Evolutionary conservation across 495 filamentous ascomycete species (phyloP).

Genomic region (Neurospora sp.): DNA sequence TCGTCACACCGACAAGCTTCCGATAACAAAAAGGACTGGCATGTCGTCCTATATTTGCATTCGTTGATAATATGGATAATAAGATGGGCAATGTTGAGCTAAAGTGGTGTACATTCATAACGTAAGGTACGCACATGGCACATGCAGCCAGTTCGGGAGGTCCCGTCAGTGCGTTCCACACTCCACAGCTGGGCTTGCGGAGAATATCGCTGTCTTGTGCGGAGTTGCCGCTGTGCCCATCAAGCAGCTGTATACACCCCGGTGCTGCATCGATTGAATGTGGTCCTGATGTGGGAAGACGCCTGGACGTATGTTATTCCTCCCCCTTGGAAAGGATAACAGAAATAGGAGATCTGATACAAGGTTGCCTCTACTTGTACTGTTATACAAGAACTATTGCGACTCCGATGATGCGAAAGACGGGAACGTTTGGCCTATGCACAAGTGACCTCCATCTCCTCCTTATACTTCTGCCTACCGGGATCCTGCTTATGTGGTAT

Average conservation of each 20-base stretch:
- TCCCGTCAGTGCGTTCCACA: background rate
- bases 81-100: background rate
- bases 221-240: background rate
- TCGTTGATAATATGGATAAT: background rate
- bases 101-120: background rate
- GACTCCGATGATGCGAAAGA: background rate
- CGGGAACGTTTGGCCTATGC: background rate
- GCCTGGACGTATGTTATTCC: background rate
- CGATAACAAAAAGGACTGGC: background rate
- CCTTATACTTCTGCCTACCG: slow-evolving; percentile 7
- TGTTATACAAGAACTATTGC: background rate
- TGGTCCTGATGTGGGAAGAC: background rate
- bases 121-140: background rate
- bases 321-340: background rate
- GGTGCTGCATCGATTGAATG: background rate
- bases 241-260: background rate
- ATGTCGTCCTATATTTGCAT: background rate
- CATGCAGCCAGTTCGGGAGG: background rate
- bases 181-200: background rate
- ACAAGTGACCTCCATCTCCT: background rate
- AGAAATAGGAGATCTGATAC: background rate
- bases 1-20: background rate
- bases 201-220: background rate
- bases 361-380: background rate
- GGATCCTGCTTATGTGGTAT: slow-evolving; percentile 56